These are phyloP conservation scores for Rhazya stricta DNA, from an alignment of 257 asterid species.

Conservation along the genomic window DNA sequence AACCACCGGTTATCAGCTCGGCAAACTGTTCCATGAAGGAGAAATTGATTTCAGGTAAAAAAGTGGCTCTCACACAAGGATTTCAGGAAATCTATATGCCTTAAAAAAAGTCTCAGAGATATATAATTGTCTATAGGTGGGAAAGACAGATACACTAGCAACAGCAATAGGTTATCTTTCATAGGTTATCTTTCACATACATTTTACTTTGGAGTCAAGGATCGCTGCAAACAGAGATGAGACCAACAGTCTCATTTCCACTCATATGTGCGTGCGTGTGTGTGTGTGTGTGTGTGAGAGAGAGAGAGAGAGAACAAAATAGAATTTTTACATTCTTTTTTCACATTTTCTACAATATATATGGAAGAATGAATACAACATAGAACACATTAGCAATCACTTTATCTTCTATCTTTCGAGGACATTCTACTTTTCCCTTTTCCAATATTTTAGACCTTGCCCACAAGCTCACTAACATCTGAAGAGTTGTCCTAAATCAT, in stretches of 20 bases:
- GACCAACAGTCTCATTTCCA: not conserved
- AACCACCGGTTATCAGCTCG: not conserved
- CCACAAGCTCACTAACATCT: not conserved
- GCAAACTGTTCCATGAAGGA: not conserved
- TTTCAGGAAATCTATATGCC: not conserved
- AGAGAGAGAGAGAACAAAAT: not conserved
- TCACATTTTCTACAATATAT: not conserved
- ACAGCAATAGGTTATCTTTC: not conserved
- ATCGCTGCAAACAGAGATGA: not conserved
- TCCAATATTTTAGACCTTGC: not conserved
- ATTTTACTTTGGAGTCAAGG: not conserved
- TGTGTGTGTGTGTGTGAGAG: not conserved
- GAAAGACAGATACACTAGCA: not conserved
- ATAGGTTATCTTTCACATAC: not conserved
- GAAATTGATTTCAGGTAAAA: constrained; percentile 2
- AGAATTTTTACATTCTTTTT: not conserved
- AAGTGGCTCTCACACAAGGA: not conserved
- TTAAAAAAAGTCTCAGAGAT: not conserved
- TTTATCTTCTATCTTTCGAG: not conserved
- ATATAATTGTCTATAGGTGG: not conserved
- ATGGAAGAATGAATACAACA: not conserved
- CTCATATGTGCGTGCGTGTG: not conserved
- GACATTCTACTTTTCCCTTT: not conserved
- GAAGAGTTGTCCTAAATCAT: not conserved
- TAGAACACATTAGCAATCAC: not conserved